Conservation (phyloP, 495 filamentous ascomycete genomes). For the Tetracladium setigerum region DNA sequence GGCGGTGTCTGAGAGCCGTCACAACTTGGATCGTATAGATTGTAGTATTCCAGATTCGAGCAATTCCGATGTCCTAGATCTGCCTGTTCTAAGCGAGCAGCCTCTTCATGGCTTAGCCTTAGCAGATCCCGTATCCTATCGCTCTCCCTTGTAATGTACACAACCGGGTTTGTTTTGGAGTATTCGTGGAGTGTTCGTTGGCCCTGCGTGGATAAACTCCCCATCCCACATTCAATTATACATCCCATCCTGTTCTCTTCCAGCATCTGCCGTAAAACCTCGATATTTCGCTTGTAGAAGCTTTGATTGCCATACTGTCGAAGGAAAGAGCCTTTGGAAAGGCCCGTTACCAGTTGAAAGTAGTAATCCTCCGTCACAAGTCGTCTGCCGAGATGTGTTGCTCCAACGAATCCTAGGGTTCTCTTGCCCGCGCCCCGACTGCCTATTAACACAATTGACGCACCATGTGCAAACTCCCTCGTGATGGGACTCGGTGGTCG, state of each 20-base stretch:
- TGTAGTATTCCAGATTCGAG: slow-evolving; percentile 77
- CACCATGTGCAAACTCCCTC: slow-evolving; percentile 45
- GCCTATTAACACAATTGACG: slow-evolving; percentile 69
- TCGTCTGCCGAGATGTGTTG: slow-evolving; percentile 58
- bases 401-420: slow-evolving; percentile 70
- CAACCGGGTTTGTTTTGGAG: slow-evolving; percentile 59
- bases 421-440: slow-evolving; percentile 71
- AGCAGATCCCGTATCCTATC: slow-evolving; percentile 57
- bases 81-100: slow-evolving; percentile 41
- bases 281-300: slow-evolving; percentile 53
- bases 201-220: slow-evolving; percentile 46
- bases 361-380: slow-evolving; percentile 65
- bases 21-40: slow-evolving; percentile 46
- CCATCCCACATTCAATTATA: slow-evolving; percentile 65
- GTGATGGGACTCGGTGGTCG: slow-evolving; percentile 12
- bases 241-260: slow-evolving; percentile 53
- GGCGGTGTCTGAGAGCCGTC: slow-evolving; percentile 24
- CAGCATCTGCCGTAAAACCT: slow-evolving; percentile 59
- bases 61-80: slow-evolving; percentile 53
- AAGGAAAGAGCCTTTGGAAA: slow-evolving; percentile 52
- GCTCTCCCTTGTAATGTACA: slow-evolving; percentile 65
- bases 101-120: slow-evolving; percentile 48
- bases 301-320: slow-evolving; percentile 49
- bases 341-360: slow-evolving; percentile 60
- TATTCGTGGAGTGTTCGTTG: slow-evolving; percentile 52